phyloP scores from a whole-genome alignment of 305 asterid species.

The Solanum hybrid region DNA sequence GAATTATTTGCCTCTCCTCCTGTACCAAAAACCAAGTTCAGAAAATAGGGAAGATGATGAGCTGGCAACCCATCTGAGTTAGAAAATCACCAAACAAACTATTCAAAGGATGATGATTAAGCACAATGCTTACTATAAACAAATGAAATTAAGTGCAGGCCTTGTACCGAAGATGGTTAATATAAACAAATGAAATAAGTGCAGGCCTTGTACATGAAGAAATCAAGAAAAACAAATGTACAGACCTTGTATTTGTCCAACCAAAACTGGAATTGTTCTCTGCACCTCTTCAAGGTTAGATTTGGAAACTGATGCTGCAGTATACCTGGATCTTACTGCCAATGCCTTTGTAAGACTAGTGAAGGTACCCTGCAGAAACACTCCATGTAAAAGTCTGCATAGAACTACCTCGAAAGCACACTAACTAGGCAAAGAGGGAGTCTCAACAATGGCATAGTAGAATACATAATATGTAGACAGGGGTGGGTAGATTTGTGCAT shows the following conservation, averaged over 20 bases:
- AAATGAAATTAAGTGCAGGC: neutral
- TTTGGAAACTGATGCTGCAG: conserved; percentile 30
- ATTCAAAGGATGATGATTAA: neutral
- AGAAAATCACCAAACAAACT: neutral
- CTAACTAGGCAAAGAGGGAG: neutral
- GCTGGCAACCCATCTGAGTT: neutral
- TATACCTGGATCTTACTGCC: conserved; percentile 20
- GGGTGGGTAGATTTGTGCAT: neutral
- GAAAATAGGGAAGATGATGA: neutral
- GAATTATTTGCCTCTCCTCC: neutral
- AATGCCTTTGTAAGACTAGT: conserved; percentile 35
- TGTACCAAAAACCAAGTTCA: neutral
- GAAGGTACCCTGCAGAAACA: conserved; percentile 40
- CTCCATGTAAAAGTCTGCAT: conserved; percentile 3
- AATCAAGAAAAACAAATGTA: neutral
- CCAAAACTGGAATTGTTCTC: conserved; percentile 26
- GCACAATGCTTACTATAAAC: neutral
- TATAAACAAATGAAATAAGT: neutral
- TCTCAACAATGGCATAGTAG: neutral
- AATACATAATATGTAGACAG: neutral
- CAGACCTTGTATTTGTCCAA: conserved; percentile 41
- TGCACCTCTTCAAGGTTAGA: conserved; percentile 27
- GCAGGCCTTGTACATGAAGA: neutral
- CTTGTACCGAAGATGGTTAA: neutral
- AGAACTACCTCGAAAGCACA: neutral